A percentile compares a stretch with the other conserved stretches of the same genome.
These are phyloP conservation scores for Verticillium klebahnii DNA, from an alignment of 2,329 filamentous ascomycete genomes.

Conservation along the genomic window DNA sequence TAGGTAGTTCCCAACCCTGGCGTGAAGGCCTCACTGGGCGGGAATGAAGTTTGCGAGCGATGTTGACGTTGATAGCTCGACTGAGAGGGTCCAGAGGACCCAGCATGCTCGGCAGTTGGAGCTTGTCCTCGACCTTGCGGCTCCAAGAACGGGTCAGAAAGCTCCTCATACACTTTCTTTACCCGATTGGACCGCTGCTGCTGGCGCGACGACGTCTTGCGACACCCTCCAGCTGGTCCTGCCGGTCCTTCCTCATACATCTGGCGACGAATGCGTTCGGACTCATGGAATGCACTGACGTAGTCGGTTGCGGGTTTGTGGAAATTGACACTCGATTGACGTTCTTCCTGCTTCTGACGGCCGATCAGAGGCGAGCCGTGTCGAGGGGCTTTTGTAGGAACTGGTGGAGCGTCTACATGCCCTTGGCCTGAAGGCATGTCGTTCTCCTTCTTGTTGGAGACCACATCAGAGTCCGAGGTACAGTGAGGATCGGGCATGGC, in stretches of 20 bases:
- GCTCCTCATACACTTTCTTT: neutral
- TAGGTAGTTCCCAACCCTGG: neutral
- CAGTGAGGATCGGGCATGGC: no score
- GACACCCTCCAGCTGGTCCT: neutral
- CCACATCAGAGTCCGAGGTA: neutral
- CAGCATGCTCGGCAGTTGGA: neutral
- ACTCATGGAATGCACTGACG: neutral
- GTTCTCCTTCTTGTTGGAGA: neutral
- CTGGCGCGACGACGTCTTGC: neutral
- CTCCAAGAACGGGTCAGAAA: neutral
- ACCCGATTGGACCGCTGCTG: neutral
- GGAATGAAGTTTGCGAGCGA: neutral
- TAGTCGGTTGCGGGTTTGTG: neutral
- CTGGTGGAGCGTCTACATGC: neutral
- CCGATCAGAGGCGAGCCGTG: neutral
- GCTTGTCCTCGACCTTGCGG: neutral
- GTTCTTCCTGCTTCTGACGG: neutral
- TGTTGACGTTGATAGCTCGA: neutral
- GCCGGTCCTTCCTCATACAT: neutral
- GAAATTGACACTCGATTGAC: neutral
- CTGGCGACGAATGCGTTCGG: constrained; percentile 1
- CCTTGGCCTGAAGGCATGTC: neutral
- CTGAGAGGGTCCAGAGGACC: neutral
- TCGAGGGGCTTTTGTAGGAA: neutral
- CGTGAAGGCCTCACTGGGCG: neutral